Base-by-base conservation (phyloP, 805 yeast genomes). In the Nakazawaea laoshanensis region DNA sequence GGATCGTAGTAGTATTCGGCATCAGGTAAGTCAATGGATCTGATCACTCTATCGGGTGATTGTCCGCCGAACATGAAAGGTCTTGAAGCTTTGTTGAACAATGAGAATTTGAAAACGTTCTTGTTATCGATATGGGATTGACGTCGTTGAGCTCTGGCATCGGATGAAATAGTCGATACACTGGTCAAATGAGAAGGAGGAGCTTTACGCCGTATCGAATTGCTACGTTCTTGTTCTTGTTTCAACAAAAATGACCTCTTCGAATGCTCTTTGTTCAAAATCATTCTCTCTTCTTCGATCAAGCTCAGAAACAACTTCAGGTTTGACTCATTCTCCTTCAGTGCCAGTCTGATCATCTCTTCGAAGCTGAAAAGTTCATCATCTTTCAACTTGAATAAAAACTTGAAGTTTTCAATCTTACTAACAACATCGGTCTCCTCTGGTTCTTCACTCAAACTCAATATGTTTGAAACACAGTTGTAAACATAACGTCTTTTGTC, bases 401-500 rank as follows among this genome's bases (percentile, higher is more conserved):
- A 73, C 8, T 63, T 71, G 52, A 76, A 75, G 24, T 65, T 14
- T 16, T 33, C 31, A 3, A 63, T 52, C 17, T 63, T 60, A 40
- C 55, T 55, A 17, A 45, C 43, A 29, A 52, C 45, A 17, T 41
- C 33, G 8, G 28, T 27, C 4, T 29, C 29, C 7, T 12, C 16
- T 1, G 15, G 22, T 31, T 49, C 50, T 5, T 53, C 47, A 37
- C 55, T 59, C 55, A 73, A 49, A 35, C 65, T 72, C 28, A 64
- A 42, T 12, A 77, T 63, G 40, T 75, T 75, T 15, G 72, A 59
- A 22, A 80, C 60, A 39, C 79, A 61, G 46, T 78, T 75, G 54
- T 70, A 74, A 4, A 73, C 70, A 52, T 75, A 80, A 33, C 89
- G 65, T 39, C 80, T 68, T 57, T 89, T 89, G 54, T 86, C 95